These are phyloP conservation scores for Aaosphaeria arxii DNA, from an alignment of 2,329 filamentous ascomycete genomes.

Conservation along the genomic window DNA sequence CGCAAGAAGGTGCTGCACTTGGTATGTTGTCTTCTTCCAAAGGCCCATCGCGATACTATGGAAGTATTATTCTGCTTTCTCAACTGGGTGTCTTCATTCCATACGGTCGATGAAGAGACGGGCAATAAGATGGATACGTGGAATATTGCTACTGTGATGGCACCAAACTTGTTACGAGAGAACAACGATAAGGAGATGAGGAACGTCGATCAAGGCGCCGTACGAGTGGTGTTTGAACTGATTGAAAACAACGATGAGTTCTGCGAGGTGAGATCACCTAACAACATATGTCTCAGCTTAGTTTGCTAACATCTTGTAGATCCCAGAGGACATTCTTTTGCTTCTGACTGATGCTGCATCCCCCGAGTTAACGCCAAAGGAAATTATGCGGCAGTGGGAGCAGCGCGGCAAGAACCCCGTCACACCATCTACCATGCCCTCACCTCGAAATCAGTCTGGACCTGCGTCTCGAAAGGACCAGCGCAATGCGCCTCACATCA, in stretches of 20 bases:
- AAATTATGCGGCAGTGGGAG: constrained; percentile 91
- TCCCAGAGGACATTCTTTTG: constrained; percentile 86
- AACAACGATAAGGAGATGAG: constrained; percentile 46
- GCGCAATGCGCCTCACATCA: constrained; percentile 54
- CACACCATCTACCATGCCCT: constrained; percentile 50
- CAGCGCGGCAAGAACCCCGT: constrained; percentile 69
- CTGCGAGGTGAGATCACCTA: constrained; percentile 74
- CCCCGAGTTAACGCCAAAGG: constrained; percentile 91
- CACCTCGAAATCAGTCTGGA: constrained; percentile 36
- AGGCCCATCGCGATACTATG: constrained; percentile 87
- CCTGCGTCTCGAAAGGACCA: constrained; percentile 53
- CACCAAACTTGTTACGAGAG: constrained; percentile 87
- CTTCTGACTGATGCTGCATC: constrained; percentile 81
- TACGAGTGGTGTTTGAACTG: constrained; percentile 86
- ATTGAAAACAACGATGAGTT: constrained; percentile 95
- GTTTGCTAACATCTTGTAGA: constrained; percentile 53
- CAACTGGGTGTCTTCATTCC: constrained; percentile 96
- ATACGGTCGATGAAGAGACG: constrained; percentile 92
- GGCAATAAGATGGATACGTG: constrained; percentile 99
- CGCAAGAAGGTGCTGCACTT: constrained; percentile 84
- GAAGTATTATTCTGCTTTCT: constrained; percentile 95
- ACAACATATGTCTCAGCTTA: not conserved
- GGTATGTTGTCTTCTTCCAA: constrained; percentile 87
- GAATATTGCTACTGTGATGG: constrained; percentile 95
- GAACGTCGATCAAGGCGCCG: constrained; percentile 89